Evolutionary conservation across 2,329 filamentous ascomycete genomes (phyloP).

Genomic region (Ophioceras dolichostomum): DNA sequence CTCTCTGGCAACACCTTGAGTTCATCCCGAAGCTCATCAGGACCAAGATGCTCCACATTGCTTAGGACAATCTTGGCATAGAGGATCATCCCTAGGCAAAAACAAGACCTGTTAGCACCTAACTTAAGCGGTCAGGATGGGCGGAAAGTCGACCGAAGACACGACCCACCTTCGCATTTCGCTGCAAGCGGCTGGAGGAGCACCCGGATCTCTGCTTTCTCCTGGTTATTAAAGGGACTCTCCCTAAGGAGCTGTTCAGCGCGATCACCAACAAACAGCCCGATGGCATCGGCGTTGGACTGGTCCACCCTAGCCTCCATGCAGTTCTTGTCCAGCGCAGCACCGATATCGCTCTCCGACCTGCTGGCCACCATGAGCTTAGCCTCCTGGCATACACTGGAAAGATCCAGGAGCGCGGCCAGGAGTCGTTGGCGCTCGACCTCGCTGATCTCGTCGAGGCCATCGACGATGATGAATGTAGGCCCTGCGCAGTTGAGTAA

Average conservation of each 20-base stretch:
- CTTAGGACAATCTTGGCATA: neutral
- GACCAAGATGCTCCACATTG: neutral
- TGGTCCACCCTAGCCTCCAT: constrained; percentile 12
- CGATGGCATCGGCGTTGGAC: constrained; percentile 11
- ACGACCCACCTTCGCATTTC: no score
- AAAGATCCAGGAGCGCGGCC: constrained; percentile 5
- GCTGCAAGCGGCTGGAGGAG: neutral
- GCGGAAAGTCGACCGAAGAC: no score
- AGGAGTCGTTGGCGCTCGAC: constrained; percentile 8
- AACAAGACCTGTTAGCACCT: no score
- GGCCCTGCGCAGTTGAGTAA: constrained; percentile 10
- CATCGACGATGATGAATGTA: constrained; percentile 15
- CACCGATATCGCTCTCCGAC: constrained; percentile 9
- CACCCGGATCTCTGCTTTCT: neutral
- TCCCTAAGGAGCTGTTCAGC: neutral
- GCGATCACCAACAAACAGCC: constrained; percentile 9
- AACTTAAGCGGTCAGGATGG: no score
- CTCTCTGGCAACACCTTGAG: constrained; percentile 3
- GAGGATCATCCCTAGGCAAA: neutral
- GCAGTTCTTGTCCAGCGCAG: no score
- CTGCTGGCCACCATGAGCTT: constrained; percentile 14
- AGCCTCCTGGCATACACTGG: constrained; percentile 6
- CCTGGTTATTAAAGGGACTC: neutral
- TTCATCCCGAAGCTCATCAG: neutral
- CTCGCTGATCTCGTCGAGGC: constrained; percentile 15